Base-by-base conservation (phyloP, 495 filamentous ascomycete genomes). In the Staphylotrichum longicolle region DNA sequence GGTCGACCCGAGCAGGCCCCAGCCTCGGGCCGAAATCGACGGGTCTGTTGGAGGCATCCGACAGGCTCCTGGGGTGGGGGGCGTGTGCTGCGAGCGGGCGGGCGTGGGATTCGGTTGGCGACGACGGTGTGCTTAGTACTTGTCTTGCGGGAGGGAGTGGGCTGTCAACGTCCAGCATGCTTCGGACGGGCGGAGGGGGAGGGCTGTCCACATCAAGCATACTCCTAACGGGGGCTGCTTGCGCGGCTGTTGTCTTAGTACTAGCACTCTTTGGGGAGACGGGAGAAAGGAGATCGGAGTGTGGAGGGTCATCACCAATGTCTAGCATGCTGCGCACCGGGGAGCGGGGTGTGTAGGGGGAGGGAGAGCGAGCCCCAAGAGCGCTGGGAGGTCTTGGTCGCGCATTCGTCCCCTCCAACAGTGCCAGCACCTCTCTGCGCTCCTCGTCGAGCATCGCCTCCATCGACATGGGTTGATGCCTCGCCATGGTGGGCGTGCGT, bases 361-460 rank as follows among this genome's bases (percentile, higher is more conserved):
- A 79, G 4, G 82, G 75, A 15, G 82, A 79, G 66, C 75, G 64
- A 5, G 60, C 72, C 5, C 63, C 73, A 12, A 68, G 54, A n/a
- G 73, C 69, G 42, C 74, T 74, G 42, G 72, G 61, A 58, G 75
- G 72, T 50, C 70, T 68, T 63, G 76, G 65, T 58, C 69, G 74
- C 59, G 50, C 63, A 57, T 58, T 76, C 71, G 71, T n/a, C 42
- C 65, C 66, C 63, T 87, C 83, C 20, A 91, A 73, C 48, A 89
- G 73, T 58, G 82, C 83, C 65, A 91, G 77, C 46, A 91, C 82
- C 74, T 88, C 88, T 60, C 79, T 80, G 49, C 86, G 80, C 76
- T 91, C 88, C 73, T 91, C 85, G 68, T 91, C 87, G 49, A 90
- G 78, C 55, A 85, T 83, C 30, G 84, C 78, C 77, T 90, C 87